phyloP scores from a whole-genome alignment of 2,329 filamentous ascomycete species.

The Fonsecaea nubica region DNA sequence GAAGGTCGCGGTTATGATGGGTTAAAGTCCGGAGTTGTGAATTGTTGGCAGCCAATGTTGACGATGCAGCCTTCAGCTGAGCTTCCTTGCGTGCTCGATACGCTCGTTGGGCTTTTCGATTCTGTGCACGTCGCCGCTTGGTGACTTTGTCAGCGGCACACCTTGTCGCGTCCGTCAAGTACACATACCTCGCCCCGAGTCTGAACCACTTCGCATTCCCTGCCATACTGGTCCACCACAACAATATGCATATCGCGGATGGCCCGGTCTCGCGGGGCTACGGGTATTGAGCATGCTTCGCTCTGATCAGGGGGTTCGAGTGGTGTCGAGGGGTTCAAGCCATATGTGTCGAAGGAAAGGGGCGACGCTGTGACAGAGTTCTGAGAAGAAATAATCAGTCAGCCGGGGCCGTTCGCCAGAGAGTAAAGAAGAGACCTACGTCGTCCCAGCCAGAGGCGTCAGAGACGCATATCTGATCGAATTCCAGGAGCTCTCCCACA shows the following conservation, averaged over 20 bases:
- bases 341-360: not conserved
- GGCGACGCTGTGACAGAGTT: not conserved
- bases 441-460: not conserved
- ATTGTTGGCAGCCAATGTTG: slow-evolving; percentile 10
- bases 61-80: slow-evolving; percentile 24
- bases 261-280: not conserved
- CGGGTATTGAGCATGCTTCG: not conserved
- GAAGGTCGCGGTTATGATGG: slow-evolving; percentile 7
- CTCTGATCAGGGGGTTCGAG: not conserved
- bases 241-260: not conserved
- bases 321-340: not conserved
- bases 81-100: slow-evolving; percentile 37
- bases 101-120: slow-evolving; percentile 34
- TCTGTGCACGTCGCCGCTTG: slow-evolving; percentile 26
- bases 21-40: slow-evolving; percentile 5
- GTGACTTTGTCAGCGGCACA: slow-evolving; percentile 5
- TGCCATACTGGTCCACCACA: slow-evolving; percentile 7
- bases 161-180: not conserved
- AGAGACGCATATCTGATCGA: not conserved
- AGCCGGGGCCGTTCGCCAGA: not conserved
- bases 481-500: not conserved
- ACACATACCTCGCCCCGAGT: slow-evolving; percentile 13
- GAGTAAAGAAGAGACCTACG: not conserved
- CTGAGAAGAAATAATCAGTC: not conserved
- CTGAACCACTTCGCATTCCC: slow-evolving; percentile 16